These are phyloP conservation scores for Trametes villosa DNA, from an alignment of 768 basidiomycete species.

Conservation along the genomic window DNA sequence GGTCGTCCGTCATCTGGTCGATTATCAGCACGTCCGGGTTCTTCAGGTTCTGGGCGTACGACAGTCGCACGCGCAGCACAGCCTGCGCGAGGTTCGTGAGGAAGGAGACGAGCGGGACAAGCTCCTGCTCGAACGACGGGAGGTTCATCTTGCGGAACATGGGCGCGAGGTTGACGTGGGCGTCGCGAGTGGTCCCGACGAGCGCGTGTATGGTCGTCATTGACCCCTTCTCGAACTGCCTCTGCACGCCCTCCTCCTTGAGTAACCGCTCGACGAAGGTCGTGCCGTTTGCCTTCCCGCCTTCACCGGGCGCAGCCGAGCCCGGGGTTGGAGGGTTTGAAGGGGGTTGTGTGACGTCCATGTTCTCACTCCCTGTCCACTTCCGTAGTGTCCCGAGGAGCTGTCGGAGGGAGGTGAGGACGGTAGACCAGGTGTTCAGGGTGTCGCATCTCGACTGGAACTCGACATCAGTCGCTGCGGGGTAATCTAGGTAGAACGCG, in stretches of 20 bases:
- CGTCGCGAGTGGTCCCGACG: conserved; percentile 82
- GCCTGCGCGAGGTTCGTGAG: conserved; percentile 94
- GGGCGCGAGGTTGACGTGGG: conserved; percentile 78
- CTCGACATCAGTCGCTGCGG: conserved; percentile 59
- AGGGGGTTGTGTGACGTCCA: conserved; percentile 85
- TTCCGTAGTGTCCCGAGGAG: conserved; percentile 81
- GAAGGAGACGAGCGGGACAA: conserved; percentile 93
- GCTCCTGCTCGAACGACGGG: conserved; percentile 86
- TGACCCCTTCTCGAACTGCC: conserved; percentile 91
- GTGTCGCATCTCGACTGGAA: conserved; percentile 89
- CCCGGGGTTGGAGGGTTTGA: conserved; percentile 54
- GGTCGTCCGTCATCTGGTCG: conserved; percentile 92
- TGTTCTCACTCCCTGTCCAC: conserved; percentile 92
- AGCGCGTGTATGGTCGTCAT: conserved; percentile 86
- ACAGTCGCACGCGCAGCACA: conserved; percentile 84
- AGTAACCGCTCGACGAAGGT: conserved; percentile 93
- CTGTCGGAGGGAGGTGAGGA: conserved; percentile 81
- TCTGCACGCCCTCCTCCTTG: conserved; percentile 95
- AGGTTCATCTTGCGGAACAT: conserved; percentile 88
- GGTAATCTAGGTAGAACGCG: conserved; percentile 80
- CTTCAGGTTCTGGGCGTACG: conserved; percentile 84
- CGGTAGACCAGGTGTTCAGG: conserved; percentile 90
- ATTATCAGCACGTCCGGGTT: conserved; percentile 90
- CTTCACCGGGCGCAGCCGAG: conserved; percentile 13
- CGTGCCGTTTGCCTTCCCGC: conserved; percentile 65